Base-by-base conservation (phyloP, 2,329 filamentous ascomycete species). In the Zymoseptoria tritici region DNA sequence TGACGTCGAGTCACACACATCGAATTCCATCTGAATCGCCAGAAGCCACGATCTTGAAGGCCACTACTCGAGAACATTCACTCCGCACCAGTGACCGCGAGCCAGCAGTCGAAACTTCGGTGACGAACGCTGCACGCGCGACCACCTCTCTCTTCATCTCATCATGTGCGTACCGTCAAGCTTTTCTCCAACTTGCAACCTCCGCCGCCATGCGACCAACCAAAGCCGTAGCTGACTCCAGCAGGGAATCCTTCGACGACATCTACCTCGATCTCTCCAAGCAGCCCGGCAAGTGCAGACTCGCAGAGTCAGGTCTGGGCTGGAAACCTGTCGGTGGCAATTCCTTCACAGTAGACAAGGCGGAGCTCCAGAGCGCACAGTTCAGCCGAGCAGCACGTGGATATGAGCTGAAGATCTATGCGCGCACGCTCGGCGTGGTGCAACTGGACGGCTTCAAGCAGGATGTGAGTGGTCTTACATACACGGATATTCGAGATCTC, bases 241-340 rank as follows among this genome's bases (percentile, higher is more conserved):
- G 50, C 52, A 86, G 83, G 83, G 94, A 99, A 85, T 94, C 88
- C 73, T 99, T 99, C 78, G 93, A 97, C 74, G 91, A 91, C 77
- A 96, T 97, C 78, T 92, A 94, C 77, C 85, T 99, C 70, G 93
- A 99, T 75, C 84, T 99, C 62, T 97, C 92, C 70, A 94, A 91
- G 76, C 88, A 94, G 76, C 84, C 86, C 60, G 94, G 94, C 67
- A 94, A 93, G 79, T 97, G 92, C 79, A 87, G 94, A 73, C 92
- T 99, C 71, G 92, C 93, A 64, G 93, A 97, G 74, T 92, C 86
- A 57, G 94, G 94, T 62, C 84, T 97, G 69, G 94, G 93, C 58
- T 99, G 95, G 95, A 96, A 96, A 77, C 91, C 93, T 26, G 83
- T 85, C 4, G 91, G 90, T 72, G 90, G 91, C 74, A 91, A 97